A percentile compares a stretch with the other conserved stretches of the same genome.
Conservation (phyloP, 2,329 filamentous ascomycete species). For the Alternaria postmessia region DNA sequence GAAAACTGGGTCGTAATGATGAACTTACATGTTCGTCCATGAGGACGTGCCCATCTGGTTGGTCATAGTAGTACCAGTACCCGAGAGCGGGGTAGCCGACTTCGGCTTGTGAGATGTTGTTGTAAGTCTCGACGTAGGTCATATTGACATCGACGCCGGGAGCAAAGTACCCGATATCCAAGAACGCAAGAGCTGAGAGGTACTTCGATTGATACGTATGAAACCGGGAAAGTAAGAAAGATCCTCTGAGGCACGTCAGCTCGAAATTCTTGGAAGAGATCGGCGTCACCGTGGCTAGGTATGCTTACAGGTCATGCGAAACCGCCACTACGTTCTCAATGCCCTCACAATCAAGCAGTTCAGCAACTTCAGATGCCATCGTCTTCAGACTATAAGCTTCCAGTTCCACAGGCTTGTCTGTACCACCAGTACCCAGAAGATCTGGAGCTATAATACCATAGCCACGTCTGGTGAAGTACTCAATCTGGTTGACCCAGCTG, state of each 20-base stretch:
- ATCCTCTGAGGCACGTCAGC: not conserved
- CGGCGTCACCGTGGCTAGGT: not conserved
- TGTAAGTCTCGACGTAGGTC: not conserved
- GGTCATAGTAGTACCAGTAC: not conserved
- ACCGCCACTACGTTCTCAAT: not conserved
- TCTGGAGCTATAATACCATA: not conserved
- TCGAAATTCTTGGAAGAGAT: rapidly evolving
- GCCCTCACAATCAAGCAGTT: not conserved
- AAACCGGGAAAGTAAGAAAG: not conserved
- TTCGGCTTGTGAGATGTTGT: not conserved
- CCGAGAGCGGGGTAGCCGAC: not conserved
- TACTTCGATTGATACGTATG: not conserved
- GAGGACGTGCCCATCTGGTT: not conserved
- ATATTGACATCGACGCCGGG: not conserved
- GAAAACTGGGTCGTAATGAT: not conserved
- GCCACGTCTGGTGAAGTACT: not conserved
- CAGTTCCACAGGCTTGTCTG: not conserved
- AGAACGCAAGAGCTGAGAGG: not conserved
- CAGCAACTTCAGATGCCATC: not conserved
- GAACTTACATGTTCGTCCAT: not conserved
- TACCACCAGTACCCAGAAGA: not conserved
- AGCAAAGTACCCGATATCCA: not conserved
- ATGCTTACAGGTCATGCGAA: not conserved
- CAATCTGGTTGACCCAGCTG: not conserved
- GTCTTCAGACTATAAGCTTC: not conserved